phyloP scores from a whole-genome alignment of 106 monocot species.

The Gastrodia elata region DNA sequence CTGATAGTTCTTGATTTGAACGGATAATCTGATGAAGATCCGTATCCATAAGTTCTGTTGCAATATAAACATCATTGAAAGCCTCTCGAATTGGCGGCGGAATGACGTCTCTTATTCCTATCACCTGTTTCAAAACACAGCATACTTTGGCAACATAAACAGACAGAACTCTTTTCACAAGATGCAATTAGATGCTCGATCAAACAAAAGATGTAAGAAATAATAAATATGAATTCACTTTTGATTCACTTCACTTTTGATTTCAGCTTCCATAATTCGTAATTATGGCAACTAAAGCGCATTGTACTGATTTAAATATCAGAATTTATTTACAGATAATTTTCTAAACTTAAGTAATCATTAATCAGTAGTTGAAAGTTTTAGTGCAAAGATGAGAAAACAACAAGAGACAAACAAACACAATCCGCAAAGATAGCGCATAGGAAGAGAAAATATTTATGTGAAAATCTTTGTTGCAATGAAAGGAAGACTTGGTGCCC shows the following conservation, averaged over 20 bases:
- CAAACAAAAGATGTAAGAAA: background rate
- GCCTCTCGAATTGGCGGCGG: slow-evolving; percentile 16
- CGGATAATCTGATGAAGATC: slow-evolving; percentile 34
- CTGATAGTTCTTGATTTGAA: slow-evolving; percentile 30
- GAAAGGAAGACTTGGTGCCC: no score
- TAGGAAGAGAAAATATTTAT: no score
- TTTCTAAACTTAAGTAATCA: no score
- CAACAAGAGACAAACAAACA: no score
- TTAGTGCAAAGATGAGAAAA: no score
- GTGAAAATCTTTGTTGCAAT: no score
- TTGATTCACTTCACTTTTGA: background rate
- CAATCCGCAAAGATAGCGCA: no score
- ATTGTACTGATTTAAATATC: background rate
- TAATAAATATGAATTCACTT: background rate
- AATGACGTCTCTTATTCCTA: slow-evolving; percentile 27
- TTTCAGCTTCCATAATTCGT: background rate
- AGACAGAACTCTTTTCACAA: background rate
- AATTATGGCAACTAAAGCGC: background rate
- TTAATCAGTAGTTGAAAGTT: no score
- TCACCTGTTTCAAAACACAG: slow-evolving; percentile 15
- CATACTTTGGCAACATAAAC: background rate
- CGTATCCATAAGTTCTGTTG: slow-evolving; percentile 29
- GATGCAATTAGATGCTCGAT: background rate
- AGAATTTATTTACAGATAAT: background rate
- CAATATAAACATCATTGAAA: slow-evolving; percentile 35